These are phyloP conservation scores for Pseudogymnoascus sp. DNA, from an alignment of 2,329 filamentous ascomycete species.

Conservation along the genomic window DNA sequence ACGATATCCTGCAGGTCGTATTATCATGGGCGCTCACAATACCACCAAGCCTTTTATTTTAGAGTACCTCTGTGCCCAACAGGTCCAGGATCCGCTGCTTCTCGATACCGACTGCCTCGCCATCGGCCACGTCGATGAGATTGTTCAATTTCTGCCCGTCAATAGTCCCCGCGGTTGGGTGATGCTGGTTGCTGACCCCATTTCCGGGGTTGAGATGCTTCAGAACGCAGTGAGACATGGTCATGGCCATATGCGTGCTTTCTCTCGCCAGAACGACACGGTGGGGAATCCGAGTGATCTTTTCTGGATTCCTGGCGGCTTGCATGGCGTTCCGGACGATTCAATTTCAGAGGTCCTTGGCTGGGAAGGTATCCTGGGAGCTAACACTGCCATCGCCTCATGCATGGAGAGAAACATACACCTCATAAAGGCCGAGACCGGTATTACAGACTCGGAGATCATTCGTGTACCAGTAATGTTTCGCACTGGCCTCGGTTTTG, in stretches of 20 bases:
- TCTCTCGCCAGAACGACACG: neutral
- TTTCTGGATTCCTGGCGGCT: neutral
- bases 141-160: slow-evolving; percentile 29
- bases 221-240: slow-evolving; percentile 10
- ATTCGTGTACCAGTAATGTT: neutral
- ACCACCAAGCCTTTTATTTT: slow-evolving; percentile 20
- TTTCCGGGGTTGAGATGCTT: slow-evolving; percentile 22
- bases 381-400: neutral
- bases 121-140: slow-evolving; percentile 30
- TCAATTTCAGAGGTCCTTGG: neutral
- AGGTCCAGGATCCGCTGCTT: slow-evolving; percentile 29
- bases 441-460: neutral
- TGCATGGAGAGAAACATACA: neutral
- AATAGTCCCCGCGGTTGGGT: slow-evolving; percentile 20
- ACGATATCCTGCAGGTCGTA: slow-evolving; percentile 21
- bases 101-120: slow-evolving; percentile 29
- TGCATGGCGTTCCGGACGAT: neutral
- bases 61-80: slow-evolving; percentile 29
- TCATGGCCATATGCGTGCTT: neutral
- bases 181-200: slow-evolving; percentile 20
- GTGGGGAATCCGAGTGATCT: neutral
- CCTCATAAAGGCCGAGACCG: neutral
- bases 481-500: neutral
- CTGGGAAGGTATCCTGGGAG: neutral
- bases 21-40: slow-evolving; percentile 20